Base-by-base conservation (phyloP, 2,329 filamentous ascomycete species). In the Neonectria sp. region DNA sequence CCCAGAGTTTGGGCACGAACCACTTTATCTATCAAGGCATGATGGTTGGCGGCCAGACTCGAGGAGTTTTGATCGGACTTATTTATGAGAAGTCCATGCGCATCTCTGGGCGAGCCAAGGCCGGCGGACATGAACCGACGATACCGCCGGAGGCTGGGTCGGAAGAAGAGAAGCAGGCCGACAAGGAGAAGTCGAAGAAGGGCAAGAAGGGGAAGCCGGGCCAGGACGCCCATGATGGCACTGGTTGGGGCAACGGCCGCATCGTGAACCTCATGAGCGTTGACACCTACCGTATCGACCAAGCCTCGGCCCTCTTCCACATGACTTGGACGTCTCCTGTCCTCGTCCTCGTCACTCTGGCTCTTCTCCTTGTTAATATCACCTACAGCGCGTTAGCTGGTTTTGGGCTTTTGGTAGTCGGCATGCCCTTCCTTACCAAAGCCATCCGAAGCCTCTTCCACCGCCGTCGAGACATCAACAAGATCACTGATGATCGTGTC, bases 201-300 rank as follows among this genome's bases (percentile, higher is more conserved):
- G 76, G 81, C 17, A 79, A 83, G 55, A 80, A 83, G 25, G 80
- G 77, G 27, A 82, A 84, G 31, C 83, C 84, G 55, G 80, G 79
- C 4, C 71, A 75, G 6, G 74, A 78, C 4, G 82, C 83, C 49
- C 79, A 77, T 13, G 93, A 96, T 74, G 93, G 92, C 3, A 85
- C 89, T 25, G 96, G 95, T 27, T 98, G 95, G 95, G 91, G 91
- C 64, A 98, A 98, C 75, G 96, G 96, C 25, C 90, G 94, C 69
- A 94, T 98, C 59, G 90, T 96, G 77, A 97, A 97, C 73, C 79
- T 98, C 73, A 98, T 98, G 95, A 95, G 94, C 68, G 94, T 96
- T 51, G 95, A 98, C 78, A 97, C 95, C 0, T 97, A 97, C 80
- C 94, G 95, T 72, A 86, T 99, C 67, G 95, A 98, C 75, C 92